Evolutionary conservation across 148 eudicot genomes (phyloP).

Genomic region (Diospyros kaki): DNA sequence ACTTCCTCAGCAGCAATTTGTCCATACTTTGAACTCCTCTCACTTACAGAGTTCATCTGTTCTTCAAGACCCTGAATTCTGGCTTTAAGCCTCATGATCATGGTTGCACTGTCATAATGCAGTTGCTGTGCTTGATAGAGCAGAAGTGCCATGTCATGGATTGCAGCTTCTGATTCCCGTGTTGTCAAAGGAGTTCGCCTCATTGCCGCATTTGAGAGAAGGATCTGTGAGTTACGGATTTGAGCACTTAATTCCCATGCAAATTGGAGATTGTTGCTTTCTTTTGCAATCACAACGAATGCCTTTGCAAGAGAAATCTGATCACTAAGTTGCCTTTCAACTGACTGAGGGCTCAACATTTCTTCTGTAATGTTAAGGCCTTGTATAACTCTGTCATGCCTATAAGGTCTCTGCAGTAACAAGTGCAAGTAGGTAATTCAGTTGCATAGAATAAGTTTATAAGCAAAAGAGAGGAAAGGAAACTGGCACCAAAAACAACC

Average conservation of each 20-base stretch:
- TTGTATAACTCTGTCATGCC: slow-evolving; percentile 24
- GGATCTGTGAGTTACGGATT: slow-evolving; percentile 75
- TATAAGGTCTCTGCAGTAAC: slow-evolving; percentile 28
- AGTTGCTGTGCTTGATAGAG: slow-evolving; percentile 78
- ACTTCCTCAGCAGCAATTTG: slow-evolving; percentile 94
- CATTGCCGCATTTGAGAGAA: slow-evolving; percentile 75
- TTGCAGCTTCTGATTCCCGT: slow-evolving; percentile 60
- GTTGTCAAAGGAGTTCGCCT: slow-evolving; percentile 64
- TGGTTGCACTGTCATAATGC: slow-evolving; percentile 80
- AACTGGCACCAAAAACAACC: neutral
- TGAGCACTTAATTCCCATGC: slow-evolving; percentile 93
- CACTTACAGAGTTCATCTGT: slow-evolving; percentile 59
- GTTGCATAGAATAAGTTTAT: neutral
- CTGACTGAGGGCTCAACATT: slow-evolving; percentile 33
- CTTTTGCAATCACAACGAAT: slow-evolving; percentile 77
- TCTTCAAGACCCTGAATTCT: slow-evolving; percentile 83
- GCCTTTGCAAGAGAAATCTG: slow-evolving; percentile 45
- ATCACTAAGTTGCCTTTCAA: slow-evolving; percentile 35
- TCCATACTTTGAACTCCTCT: slow-evolving; percentile 72
- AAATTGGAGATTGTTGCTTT: slow-evolving; percentile 82
- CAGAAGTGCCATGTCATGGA: slow-evolving; percentile 75
- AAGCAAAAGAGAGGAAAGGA: neutral
- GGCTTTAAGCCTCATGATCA: slow-evolving; percentile 84
- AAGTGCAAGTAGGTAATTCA: slow-evolving; percentile 1
- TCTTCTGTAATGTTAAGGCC: slow-evolving; percentile 40